phyloP scores from a whole-genome alignment of 208 protist genomes.

The Leishmania arabica region DNA sequence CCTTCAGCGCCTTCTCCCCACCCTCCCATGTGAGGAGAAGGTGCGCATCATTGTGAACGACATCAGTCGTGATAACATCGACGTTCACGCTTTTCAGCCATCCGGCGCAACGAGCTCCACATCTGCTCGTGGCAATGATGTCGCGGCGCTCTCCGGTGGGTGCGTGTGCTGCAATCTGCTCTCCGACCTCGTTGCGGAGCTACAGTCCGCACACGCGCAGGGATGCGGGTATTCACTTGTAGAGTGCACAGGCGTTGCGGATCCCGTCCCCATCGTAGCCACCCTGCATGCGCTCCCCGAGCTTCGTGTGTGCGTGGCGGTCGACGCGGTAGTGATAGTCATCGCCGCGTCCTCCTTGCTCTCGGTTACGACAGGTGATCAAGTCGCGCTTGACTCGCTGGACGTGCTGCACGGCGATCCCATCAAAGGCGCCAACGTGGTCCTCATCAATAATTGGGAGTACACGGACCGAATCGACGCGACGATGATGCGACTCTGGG shows the following conservation, averaged over 20 bases:
- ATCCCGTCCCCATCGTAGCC: slow-evolving; percentile 37
- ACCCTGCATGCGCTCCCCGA: slow-evolving; percentile 33
- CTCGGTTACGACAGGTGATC: slow-evolving; percentile 4
- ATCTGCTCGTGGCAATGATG: neutral
- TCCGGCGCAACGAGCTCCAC: neutral
- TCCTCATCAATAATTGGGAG: slow-evolving; percentile 55
- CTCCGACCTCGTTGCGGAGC: slow-evolving; percentile 25
- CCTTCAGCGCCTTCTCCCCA: slow-evolving; percentile 2
- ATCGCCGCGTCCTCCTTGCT: slow-evolving; percentile 23
- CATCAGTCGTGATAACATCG: slow-evolving; percentile 11
- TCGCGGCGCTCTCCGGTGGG: slow-evolving; percentile 36
- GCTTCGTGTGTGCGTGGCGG: slow-evolving; percentile 23
- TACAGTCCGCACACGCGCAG: slow-evolving; percentile 22
- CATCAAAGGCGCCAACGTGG: slow-evolving; percentile 34
- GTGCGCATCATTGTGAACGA: slow-evolving; percentile 6
- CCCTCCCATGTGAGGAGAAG: slow-evolving; percentile 3
- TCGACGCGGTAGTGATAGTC: slow-evolving; percentile 50
- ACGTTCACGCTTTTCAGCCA: slow-evolving; percentile 5
- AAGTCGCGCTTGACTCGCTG: slow-evolving; percentile 5
- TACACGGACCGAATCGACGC: slow-evolving; percentile 2
- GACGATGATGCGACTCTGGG: slow-evolving; percentile 18
- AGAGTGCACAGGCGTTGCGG: slow-evolving; percentile 59
- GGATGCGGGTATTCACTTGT: slow-evolving; percentile 36
- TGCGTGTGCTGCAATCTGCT: slow-evolving; percentile 63
- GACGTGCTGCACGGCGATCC: slow-evolving; percentile 19